Evolutionary conservation across 192 early-diverging fungal species (phyloP).

Genomic region (Backusella sp.): DNA sequence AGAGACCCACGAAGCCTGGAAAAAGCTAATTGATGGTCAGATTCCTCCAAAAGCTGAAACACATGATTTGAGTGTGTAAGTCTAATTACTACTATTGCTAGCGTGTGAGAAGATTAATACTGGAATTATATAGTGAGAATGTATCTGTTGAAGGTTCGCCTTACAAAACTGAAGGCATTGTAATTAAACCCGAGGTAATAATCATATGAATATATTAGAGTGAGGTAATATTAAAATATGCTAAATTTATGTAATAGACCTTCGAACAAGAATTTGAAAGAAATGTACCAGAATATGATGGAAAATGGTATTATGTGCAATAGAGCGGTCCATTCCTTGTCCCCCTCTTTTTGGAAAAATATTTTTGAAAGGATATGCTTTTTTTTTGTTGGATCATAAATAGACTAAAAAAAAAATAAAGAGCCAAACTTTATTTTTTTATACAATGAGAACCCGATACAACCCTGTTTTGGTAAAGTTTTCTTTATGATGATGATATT

Average conservation of each 20-base stretch:
- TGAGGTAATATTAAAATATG: not conserved
- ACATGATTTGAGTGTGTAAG: slow-evolving; percentile 13
- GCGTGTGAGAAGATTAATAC: not conserved
- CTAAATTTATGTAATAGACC: not conserved
- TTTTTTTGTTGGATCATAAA: no score
- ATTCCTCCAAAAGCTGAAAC: not conserved
- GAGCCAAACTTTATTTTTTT: no score
- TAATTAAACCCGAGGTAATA: not conserved
- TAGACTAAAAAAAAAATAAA: no score
- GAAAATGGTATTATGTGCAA: slow-evolving; percentile 9
- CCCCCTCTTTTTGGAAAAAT: not conserved
- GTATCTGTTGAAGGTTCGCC: slow-evolving; percentile 13
- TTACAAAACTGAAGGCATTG: slow-evolving; percentile 3
- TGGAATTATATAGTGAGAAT: slow-evolving; percentile 20
- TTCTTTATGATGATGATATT: no score
- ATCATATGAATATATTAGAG: no score
- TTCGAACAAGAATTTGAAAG: not conserved
- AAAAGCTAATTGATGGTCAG: slow-evolving; percentile 60
- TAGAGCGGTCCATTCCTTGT: not conserved
- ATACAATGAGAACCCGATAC: no score
- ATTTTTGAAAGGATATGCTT: not conserved
- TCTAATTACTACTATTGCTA: not conserved
- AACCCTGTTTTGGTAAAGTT: no score
- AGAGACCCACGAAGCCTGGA: slow-evolving; percentile 96
- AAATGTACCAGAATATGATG: slow-evolving; percentile 7